A percentile compares a stretch with the other conserved stretches of the same genome.
Evolutionary conservation across 2,329 filamentous ascomycete species (phyloP).

Genomic region (Scedosporium boydii): DNA sequence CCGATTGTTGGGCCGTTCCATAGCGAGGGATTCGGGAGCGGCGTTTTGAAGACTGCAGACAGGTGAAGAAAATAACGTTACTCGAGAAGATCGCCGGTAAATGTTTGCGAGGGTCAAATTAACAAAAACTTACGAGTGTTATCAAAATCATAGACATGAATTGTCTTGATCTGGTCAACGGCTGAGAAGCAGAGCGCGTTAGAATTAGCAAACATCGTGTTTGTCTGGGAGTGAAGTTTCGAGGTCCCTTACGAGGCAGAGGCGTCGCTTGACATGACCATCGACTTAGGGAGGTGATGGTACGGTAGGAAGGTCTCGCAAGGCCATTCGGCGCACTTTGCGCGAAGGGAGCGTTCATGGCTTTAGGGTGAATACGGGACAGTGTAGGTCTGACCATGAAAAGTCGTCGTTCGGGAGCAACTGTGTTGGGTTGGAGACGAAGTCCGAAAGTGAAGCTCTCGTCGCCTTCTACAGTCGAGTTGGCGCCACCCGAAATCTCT

Average conservation of each 20-base stretch:
- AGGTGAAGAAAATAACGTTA: slow-evolving; percentile 6
- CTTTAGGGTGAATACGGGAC: slow-evolving; percentile 12
- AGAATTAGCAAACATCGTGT: neutral
- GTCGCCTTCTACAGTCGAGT: neutral
- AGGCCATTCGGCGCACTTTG: slow-evolving; percentile 24
- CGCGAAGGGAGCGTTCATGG: slow-evolving; percentile 28
- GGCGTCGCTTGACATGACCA: slow-evolving; percentile 74
- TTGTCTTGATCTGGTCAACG: slow-evolving; percentile 59
- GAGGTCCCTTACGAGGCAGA: slow-evolving; percentile 50
- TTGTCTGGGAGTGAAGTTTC: slow-evolving; percentile 5
- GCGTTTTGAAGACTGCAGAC: slow-evolving; percentile 71
- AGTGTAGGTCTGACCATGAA: neutral
- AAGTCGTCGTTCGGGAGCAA: neutral
- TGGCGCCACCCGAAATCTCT: neutral
- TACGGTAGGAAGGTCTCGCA: slow-evolving; percentile 26
- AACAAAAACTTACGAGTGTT: slow-evolving; percentile 62
- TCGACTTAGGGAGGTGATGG: slow-evolving; percentile 65
- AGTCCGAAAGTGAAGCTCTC: neutral
- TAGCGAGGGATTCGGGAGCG: slow-evolving; percentile 77
- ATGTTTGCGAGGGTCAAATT: neutral
- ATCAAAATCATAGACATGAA: slow-evolving; percentile 97
- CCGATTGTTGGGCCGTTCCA: slow-evolving; percentile 77
- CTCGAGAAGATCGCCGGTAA: neutral
- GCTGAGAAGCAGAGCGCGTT: slow-evolving; percentile 25
- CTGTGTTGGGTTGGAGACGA: neutral